Evolutionary conservation across 2,329 filamentous ascomycete genomes (phyloP), one percentile per base, ranked within the genome.

Genomic region (Mycocentrospora acerina): DNA sequence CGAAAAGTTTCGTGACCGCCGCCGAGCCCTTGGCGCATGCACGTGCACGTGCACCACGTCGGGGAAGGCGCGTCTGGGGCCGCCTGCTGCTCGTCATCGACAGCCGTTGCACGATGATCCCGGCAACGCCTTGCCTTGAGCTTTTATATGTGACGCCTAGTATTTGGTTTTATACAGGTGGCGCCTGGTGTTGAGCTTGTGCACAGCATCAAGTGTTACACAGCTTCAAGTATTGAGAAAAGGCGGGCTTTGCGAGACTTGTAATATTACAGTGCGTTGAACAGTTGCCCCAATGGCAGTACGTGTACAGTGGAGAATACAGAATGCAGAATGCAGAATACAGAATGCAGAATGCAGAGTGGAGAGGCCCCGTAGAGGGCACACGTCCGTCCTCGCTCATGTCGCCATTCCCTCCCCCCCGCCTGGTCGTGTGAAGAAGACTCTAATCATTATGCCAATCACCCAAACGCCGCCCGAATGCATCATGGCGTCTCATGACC

Each of bases 401-500:
- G 19, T 22, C 19, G 19, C 19, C 5, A 9, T 22, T 9, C 19
- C 19, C 9, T 9, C 19, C 19, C 9, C 19, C 19, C 19, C 29
- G 25, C 19, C 17, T 29, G 24, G 13, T 38, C 15, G 15, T 38
- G 37, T 30, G 29, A 31, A 24, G 17, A 31, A 19, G 30, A 28
- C 17, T 29, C 40, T 41, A 42, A 43, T 42, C 35, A 44, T 39
- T 48, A 50, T 51, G 46, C 42, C 46, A 42, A 5, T 27, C 29
- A 24, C 17, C 35, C 42, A 37, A 53, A 53, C 49, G 49, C 49
- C 49, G 14, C 42, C 33, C 30, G 19, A 31, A 46, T 46, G 44
- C 44, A 36, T 35, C 18, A 11, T 34, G 27, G 10, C 10, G 3
- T 24, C 9, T 22, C 19, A 9, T 22, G 19, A 22, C 9, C 9